Conservation (phyloP, 768 basidiomycete genomes). For the Lentinula sp. region DNA sequence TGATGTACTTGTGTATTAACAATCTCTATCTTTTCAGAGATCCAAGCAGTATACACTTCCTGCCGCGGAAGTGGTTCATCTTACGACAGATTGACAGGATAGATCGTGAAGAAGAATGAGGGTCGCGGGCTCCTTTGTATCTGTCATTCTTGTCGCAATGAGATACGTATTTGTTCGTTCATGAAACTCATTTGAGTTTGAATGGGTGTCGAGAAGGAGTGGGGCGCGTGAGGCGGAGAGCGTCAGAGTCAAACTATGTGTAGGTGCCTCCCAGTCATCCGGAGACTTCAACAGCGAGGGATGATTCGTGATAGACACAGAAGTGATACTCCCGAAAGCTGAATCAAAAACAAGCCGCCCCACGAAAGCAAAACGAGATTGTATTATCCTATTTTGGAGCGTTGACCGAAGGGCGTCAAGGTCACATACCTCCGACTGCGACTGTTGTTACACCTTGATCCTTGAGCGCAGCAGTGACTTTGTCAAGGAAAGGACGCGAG, state of each 20-base stretch:
- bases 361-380: constrained; percentile 16
- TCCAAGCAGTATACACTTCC: no score
- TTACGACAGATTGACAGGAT: no score
- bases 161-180: no score
- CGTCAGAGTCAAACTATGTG: background rate
- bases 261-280: constrained; percentile 51
- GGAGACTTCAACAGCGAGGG: constrained; percentile 58
- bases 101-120: no score
- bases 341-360: constrained; percentile 57
- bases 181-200: no score
- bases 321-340: constrained; percentile 46
- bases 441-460: constrained; percentile 51
- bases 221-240: constrained; percentile 37
- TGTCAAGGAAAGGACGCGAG: constrained; percentile 41
- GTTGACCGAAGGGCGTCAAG: no score
- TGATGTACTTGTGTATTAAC: no score
- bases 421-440: constrained; percentile 48
- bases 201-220: constrained; percentile 56
- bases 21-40: no score
- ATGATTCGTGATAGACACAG: constrained; percentile 48
- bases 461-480: constrained; percentile 51
- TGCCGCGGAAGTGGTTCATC: no score
- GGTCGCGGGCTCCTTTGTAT: no score
- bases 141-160: no score
- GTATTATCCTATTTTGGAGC: no score